Evolutionary conservation across 768 basidiomycete genomes (phyloP).

Genomic region (Udeniomyces megalosporus): DNA sequence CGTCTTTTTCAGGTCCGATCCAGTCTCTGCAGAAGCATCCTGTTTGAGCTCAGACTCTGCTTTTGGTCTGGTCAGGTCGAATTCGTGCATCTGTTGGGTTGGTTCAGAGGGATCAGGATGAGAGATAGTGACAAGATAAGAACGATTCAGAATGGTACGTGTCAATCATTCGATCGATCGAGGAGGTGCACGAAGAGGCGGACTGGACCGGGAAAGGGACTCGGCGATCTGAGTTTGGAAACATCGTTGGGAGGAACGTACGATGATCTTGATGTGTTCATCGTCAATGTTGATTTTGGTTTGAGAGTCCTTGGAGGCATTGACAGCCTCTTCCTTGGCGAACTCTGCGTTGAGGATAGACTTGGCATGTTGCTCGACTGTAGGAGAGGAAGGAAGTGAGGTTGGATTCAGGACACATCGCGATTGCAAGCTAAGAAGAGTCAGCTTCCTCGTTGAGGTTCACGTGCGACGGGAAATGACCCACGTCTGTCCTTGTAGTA

Average conservation of each 20-base stretch:
- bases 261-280: not conserved
- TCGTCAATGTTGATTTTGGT: not conserved
- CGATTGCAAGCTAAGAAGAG: no score
- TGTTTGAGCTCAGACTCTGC: not conserved
- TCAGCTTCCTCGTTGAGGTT: no score
- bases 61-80: not conserved
- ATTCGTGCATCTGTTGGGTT: constrained; percentile 1
- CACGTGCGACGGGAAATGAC: no score
- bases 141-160: no score
- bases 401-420: no score
- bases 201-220: no score
- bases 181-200: no score
- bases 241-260: not conserved
- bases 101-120: not conserved
- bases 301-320: not conserved
- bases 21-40: not conserved
- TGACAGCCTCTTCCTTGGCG: not conserved
- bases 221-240: no score
- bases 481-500: not conserved
- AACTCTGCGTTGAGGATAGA: not conserved
- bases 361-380: not conserved
- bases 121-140: no score
- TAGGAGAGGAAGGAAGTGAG: not conserved
- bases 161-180: no score
- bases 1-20: no score